A percentile compares a stretch with the other conserved stretches of the same genome.
Conservation (phyloP, 495 filamentous ascomycete species). For the Annulohypoxylon maeteangense region DNA sequence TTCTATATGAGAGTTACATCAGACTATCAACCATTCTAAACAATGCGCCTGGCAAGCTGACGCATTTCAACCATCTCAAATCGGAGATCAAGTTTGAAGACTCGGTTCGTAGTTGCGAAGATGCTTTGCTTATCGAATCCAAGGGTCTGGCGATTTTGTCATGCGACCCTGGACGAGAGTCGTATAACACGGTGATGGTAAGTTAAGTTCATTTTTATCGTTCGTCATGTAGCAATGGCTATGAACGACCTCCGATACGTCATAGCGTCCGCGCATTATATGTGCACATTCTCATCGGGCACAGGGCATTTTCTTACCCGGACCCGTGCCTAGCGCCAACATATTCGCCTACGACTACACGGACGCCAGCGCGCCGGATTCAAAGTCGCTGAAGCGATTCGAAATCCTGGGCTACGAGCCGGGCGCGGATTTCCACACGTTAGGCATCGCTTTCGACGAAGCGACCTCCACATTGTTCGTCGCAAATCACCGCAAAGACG, state of each 20-base stretch:
- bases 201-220: constrained; percentile 24
- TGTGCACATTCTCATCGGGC: neutral
- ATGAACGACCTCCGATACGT: too few species aligned
- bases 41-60: constrained; percentile 47
- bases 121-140: constrained; percentile 53
- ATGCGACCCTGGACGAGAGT: constrained; percentile 57
- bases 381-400: constrained; percentile 45
- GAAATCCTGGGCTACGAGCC: constrained; percentile 47
- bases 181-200: constrained; percentile 63
- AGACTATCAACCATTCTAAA: constrained; percentile 24
- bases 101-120: constrained; percentile 59
- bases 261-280: too few species aligned
- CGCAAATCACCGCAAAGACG: constrained; percentile 38
- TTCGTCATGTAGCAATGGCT: neutral
- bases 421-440: constrained; percentile 54
- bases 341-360: constrained; percentile 55
- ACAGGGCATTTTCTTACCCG: constrained; percentile 43
- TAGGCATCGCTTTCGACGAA: constrained; percentile 57
- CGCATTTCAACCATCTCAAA: constrained; percentile 44
- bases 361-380: constrained; percentile 29
- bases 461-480: constrained; percentile 50
- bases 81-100: constrained; percentile 50
- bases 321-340: constrained; percentile 44
- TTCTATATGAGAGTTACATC: constrained; percentile 16
- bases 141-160: constrained; percentile 52